Evolutionary conservation across 2,329 filamentous ascomycete genomes (phyloP).

Genomic region (Diaporthe helianthi): DNA sequence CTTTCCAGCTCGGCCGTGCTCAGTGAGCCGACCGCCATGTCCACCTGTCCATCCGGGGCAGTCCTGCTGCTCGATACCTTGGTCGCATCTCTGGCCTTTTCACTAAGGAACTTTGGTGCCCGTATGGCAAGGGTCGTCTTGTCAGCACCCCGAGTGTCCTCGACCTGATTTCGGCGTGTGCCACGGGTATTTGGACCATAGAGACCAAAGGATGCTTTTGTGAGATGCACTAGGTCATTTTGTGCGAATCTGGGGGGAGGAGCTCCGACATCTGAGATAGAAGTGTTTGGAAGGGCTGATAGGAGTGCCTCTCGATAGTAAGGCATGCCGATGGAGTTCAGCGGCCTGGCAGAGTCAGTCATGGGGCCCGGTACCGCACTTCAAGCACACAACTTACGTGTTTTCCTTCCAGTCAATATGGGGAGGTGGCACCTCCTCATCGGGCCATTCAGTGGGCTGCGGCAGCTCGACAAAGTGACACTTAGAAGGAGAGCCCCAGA

Average conservation of each 20-base stretch:
- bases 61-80: slow-evolving; percentile 52
- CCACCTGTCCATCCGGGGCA: slow-evolving; percentile 51
- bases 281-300: slow-evolving; percentile 87
- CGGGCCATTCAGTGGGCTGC: slow-evolving; percentile 79
- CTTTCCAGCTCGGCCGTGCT: slow-evolving; percentile 75
- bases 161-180: slow-evolving; percentile 79
- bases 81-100: slow-evolving; percentile 78
- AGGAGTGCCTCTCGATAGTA: slow-evolving; percentile 89
- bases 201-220: slow-evolving; percentile 75
- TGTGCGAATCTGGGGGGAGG: slow-evolving; percentile 79
- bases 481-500: slow-evolving; percentile 89
- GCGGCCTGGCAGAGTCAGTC: slow-evolving; percentile 59
- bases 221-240: slow-evolving; percentile 72
- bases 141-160: slow-evolving; percentile 73
- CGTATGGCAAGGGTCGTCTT: slow-evolving; percentile 68
- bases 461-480: slow-evolving; percentile 86
- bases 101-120: slow-evolving; percentile 92
- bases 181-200: slow-evolving; percentile 80
- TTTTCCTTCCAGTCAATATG: slow-evolving; percentile 75
- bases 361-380: background rate
- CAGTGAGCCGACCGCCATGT: slow-evolving; percentile 70
- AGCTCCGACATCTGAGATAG: slow-evolving; percentile 84
- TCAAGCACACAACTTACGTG: slow-evolving; percentile 56
- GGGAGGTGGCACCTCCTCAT: slow-evolving; percentile 64
- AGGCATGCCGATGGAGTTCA: slow-evolving; percentile 89